phyloP scores from a whole-genome alignment of 345 rosid species.

The Erucastrum elatum region DNA sequence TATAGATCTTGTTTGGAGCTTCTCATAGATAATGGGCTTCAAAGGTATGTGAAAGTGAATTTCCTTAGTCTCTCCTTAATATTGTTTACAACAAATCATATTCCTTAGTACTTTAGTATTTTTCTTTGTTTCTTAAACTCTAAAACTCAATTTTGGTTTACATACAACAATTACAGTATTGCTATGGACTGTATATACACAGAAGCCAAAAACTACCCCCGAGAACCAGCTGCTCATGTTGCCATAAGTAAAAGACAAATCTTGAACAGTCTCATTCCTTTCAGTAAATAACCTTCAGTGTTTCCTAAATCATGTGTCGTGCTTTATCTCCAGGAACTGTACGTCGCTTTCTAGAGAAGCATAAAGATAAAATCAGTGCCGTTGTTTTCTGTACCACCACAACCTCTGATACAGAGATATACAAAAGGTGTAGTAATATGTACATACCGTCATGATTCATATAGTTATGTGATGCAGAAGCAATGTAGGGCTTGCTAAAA shows the following conservation, averaged over 20 bases:
- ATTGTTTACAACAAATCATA: not conserved
- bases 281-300: not conserved
- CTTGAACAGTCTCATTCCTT: constrained; percentile 9
- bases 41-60: constrained; percentile 52
- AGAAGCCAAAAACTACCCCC: constrained; percentile 93
- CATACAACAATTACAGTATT: constrained; percentile 57
- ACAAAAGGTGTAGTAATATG: constrained; percentile 59
- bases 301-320: constrained; percentile 24
- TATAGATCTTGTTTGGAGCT: constrained; percentile 95
- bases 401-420: constrained; percentile 86
- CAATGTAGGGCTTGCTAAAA: constrained; percentile 17
- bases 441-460: too few relatives aligned
- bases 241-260: constrained; percentile 80
- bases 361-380: constrained; percentile 76
- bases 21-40: constrained; percentile 83
- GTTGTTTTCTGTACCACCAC: constrained; percentile 89
- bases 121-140: not conserved
- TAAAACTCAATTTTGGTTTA: constrained; percentile 39
- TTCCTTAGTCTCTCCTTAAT: constrained; percentile 2
- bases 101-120: not conserved
- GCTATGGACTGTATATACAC: constrained; percentile 95
- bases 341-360: constrained; percentile 92
- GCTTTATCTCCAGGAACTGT: constrained; percentile 67
- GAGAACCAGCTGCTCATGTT: constrained; percentile 98
- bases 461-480: constrained; percentile 8